Evolutionary conservation across 345 rosid species (phyloP).

Genomic region (Excoecaria agallocha): DNA sequence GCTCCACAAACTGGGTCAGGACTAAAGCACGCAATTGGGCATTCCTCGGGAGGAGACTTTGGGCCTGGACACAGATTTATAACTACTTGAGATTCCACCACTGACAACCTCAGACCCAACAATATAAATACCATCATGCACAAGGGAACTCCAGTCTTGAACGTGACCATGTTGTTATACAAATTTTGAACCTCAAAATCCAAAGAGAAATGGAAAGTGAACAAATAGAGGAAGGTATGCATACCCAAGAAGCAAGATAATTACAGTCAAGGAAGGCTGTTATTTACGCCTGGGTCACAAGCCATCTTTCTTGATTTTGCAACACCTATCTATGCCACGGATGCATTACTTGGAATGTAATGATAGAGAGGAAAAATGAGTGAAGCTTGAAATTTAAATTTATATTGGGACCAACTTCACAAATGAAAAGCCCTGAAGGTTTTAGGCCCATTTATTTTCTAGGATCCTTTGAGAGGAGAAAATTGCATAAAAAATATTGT

Average conservation of each 20-base stretch:
- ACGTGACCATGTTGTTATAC: neutral
- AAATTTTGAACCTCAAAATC: neutral
- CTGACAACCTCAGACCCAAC: neutral
- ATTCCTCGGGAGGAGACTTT: neutral
- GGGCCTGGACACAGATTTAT: neutral
- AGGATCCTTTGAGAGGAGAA: too few species aligned
- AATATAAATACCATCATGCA: slow-evolving; percentile 8
- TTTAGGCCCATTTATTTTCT: too few species aligned
- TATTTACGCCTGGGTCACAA: neutral
- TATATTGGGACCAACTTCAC: too few species aligned
- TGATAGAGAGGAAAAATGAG: too few species aligned
- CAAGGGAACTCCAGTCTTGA: neutral
- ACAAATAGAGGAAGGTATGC: slow-evolving; percentile 1
- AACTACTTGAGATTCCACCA: neutral
- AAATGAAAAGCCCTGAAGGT: too few species aligned
- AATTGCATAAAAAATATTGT: too few species aligned
- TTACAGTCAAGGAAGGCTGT: neutral
- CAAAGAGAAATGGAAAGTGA: neutral
- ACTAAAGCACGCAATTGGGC: slow-evolving; percentile 16
- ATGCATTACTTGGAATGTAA: too few species aligned
- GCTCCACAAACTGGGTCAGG: slow-evolving; percentile 37
- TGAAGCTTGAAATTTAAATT: too few species aligned
- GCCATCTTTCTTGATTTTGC: too few species aligned
- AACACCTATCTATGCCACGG: too few species aligned
- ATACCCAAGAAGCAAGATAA: neutral